phyloP scores from a whole-genome alignment of 2,329 filamentous ascomycete genomes.

The Diaporthe helianthi region DNA sequence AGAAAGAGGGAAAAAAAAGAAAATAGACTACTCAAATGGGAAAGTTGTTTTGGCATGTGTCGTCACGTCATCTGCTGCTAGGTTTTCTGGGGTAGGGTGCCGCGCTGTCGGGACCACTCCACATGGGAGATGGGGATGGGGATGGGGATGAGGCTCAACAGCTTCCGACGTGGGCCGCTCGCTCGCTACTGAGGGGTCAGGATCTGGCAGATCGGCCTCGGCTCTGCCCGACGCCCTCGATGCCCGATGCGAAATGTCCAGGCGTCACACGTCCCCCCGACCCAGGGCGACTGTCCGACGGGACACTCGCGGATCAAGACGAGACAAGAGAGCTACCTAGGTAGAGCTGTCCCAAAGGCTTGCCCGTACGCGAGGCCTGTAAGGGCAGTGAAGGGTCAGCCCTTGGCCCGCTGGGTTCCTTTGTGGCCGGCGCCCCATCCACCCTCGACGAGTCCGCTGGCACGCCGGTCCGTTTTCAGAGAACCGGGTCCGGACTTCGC shows the following conservation, averaged over 20 bases:
- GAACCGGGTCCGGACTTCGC: not conserved
- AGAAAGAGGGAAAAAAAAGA: constrained; percentile 21
- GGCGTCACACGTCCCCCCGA: constrained; percentile 9
- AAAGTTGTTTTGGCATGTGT: constrained; percentile 35
- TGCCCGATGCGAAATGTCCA: constrained; percentile 13
- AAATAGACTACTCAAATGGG: constrained; percentile 35
- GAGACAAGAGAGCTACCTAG: not conserved
- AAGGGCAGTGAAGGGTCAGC: not conserved
- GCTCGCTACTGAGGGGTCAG: constrained; percentile 16
- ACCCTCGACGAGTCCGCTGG: not conserved
- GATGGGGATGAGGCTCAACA: constrained; percentile 35
- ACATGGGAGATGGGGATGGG: constrained; percentile 32
- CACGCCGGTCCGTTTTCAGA: constrained; percentile 2
- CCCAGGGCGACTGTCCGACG: constrained; percentile 7
- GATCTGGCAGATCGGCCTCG: constrained; percentile 31
- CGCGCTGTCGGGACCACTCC: constrained; percentile 36
- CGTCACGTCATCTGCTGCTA: constrained; percentile 32
- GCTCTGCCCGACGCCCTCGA: constrained; percentile 29
- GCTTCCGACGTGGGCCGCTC: constrained; percentile 26
- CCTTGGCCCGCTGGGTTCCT: constrained; percentile 1
- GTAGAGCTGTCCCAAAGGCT: constrained; percentile 1
- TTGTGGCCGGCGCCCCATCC: not conserved
- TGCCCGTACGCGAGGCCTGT: not conserved
- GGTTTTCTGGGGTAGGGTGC: constrained; percentile 35
- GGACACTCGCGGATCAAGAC: not conserved